Base-by-base conservation (phyloP, 768 basidiomycete species). In the Hypholoma fasciculare region DNA sequence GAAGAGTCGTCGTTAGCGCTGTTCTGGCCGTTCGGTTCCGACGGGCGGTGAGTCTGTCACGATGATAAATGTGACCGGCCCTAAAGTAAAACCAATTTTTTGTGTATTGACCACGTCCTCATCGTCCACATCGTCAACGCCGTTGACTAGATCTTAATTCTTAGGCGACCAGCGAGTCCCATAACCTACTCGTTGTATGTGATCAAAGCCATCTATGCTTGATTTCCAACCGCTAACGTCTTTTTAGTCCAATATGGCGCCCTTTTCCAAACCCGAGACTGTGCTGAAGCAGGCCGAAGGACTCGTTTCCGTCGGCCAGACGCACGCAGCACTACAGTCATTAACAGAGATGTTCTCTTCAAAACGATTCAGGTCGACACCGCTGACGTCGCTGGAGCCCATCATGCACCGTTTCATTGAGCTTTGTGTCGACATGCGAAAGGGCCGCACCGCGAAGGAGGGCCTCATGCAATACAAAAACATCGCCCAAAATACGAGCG, bases 391-490 rank as follows among this genome's bases (percentile, higher is more conserved):
- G 3, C 85, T 98, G 49, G 96, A 98, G 72, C 97, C 97, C 52
- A 97, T 98, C 73, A 90, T 98, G 82, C 76, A 94, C 63, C 90
- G 94, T 58, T 98, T 96, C 77, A 86, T 98, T 77, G 92, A 96
- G 69, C 90, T 99, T 49, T 98, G 94, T 70, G 94, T 98, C 60
- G 89, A 94, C 60, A 88, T 97, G 83, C 86, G 94, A 63, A 95
- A 96, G 73, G 95, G 95, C 0, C 83, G 94, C 26, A 89, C 92
- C 26, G 96, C 95, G 20, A 95, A 96, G 73, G 94, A 96, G 69
- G 96, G 94, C 20, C 85, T 98, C 49, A 93, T 96, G 87, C 90
- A 94, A 69, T 97, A 93, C 84, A 98, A 97, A 78, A 98, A 98
- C 71, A 94, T 97, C 65, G 94, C 94, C 0, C 96, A 99, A 69